Percentiles rank a stretch among this genome's conserved stretches.
phyloP scores from a whole-genome alignment of 1,284 basidiomycete genomes.

The Vanrija humicola region DNA sequence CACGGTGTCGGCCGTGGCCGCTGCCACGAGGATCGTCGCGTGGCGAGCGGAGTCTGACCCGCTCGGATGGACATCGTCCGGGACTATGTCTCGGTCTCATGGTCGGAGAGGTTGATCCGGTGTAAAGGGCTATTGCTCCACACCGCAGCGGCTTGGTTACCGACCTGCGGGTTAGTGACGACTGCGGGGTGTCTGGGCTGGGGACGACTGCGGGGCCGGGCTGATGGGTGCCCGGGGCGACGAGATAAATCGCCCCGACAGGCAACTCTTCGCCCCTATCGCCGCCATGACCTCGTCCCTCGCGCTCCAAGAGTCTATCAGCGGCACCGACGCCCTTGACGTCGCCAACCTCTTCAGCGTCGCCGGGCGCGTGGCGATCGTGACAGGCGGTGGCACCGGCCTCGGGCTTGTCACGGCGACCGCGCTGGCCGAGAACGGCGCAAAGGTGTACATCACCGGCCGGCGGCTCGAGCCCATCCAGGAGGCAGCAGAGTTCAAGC shows the following conservation, averaged over 20 bases:
- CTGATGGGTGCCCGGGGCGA: too few relatives aligned
- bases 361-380: constrained; percentile 40
- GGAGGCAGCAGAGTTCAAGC: constrained; percentile 27
- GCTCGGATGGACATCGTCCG: background rate
- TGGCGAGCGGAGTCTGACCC: too few relatives aligned
- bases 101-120: too few relatives aligned
- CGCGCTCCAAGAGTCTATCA: constrained; percentile 16
- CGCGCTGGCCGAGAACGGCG: constrained; percentile 42
- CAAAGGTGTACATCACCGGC: constrained; percentile 45
- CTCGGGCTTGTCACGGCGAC: constrained; percentile 41
- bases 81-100: background rate
- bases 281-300: too few relatives aligned
- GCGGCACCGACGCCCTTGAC: constrained; percentile 23
- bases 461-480: constrained; percentile 37
- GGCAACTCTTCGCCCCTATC: background rate
- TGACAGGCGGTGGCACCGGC: constrained; percentile 45
- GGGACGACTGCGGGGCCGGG: too few relatives aligned
- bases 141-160: too few relatives aligned
- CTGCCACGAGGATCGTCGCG: too few relatives aligned
- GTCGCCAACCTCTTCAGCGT: constrained; percentile 40
- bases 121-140: too few relatives aligned
- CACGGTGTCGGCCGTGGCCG: too few relatives aligned
- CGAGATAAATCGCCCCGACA: too few relatives aligned
- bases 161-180: too few relatives aligned
- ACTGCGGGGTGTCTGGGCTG: too few relatives aligned